Evolutionary conservation across 1,284 basidiomycete genomes (phyloP).

Genomic region (Heterobasidion annosum): DNA sequence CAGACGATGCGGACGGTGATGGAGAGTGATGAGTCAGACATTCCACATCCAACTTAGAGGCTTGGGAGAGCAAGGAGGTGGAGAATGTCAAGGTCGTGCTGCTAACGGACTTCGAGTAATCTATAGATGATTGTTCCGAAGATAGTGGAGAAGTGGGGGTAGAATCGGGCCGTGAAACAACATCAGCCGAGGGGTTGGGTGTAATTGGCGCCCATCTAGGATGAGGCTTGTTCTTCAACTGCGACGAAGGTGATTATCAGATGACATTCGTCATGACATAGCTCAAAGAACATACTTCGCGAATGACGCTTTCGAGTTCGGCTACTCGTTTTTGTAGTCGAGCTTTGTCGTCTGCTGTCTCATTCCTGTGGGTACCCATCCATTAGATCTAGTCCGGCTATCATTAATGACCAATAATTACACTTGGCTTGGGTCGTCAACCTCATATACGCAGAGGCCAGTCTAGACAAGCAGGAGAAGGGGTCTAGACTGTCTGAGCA

Average conservation of each 20-base stretch:
- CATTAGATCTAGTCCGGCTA: neutral
- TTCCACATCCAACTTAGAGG: too few species aligned
- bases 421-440: conserved; percentile 65
- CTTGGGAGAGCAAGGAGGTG: too few species aligned
- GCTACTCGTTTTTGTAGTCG: conserved; percentile 68
- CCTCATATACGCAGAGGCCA: conserved; percentile 77
- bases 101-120: too few species aligned
- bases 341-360: conserved; percentile 46
- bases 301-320: conserved; percentile 76
- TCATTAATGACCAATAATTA: conserved; percentile 9
- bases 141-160: neutral
- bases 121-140: neutral
- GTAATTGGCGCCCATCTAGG: conserved; percentile 39
- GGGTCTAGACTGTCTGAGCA: neutral
- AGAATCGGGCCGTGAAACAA: neutral
- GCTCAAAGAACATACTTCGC: conserved; percentile 40
- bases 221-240: conserved; percentile 64
- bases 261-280: neutral
- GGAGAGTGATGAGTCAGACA: neutral
- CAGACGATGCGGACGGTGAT: neutral
- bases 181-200: neutral
- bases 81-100: too few species aligned
- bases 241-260: neutral
- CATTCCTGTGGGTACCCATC: conserved; percentile 13
- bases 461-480: conserved; percentile 34